Conservation (phyloP, 345 rosid genomes). For the Eucalyptus marginata region DNA sequence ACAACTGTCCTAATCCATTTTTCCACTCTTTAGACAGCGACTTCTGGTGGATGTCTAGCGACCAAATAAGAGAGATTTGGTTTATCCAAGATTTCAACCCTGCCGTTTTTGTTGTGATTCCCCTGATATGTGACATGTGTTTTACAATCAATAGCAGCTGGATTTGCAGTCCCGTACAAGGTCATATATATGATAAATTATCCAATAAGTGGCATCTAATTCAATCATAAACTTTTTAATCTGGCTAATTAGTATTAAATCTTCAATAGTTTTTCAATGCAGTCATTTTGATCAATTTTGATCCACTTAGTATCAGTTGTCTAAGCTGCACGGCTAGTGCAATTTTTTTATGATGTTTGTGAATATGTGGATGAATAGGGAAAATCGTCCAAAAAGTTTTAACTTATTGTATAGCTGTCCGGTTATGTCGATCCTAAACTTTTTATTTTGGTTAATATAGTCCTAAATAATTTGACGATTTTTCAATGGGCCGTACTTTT, state of each 20-base stretch:
- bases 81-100: not conserved
- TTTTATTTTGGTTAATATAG: too few species aligned
- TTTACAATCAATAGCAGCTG: not conserved
- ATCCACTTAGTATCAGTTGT: rapidly evolving
- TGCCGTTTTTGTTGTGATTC: not conserved
- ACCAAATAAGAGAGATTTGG: not conserved
- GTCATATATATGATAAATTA: not conserved
- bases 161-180: not conserved
- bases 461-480: not conserved
- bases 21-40: not conserved
- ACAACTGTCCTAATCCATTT: not conserved
- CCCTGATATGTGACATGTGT: not conserved
- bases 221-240: too few species aligned
- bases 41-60: not conserved
- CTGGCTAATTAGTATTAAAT: too few species aligned
- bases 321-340: rapidly evolving
- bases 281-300: rapidly evolving
- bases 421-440: too few species aligned
- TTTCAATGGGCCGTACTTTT: too few species aligned
- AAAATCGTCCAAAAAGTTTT: not conserved
- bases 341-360: too few species aligned
- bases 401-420: rapidly evolving
- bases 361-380: not conserved
- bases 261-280: too few species aligned
- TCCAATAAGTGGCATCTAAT: too few species aligned